Base-by-base conservation (phyloP, 2,329 filamentous ascomycete species). In the Aureobasidium uvarum region DNA sequence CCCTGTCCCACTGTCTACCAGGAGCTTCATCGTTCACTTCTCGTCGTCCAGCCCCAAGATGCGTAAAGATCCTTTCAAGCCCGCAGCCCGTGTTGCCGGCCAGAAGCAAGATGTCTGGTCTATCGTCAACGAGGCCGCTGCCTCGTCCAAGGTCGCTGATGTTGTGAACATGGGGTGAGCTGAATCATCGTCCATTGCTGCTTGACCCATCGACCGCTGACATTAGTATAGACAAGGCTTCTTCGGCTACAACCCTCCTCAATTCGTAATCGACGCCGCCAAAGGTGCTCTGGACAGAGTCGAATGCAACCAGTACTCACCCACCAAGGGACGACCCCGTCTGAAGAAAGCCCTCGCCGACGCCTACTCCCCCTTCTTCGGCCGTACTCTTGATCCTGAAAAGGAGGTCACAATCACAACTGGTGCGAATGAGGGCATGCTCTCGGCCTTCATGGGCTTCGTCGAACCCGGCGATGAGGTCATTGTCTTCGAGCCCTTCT, bases 221-320 rank as follows among this genome's bases (percentile, higher is more conserved):
- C 5, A 5, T 10, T 18, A 23, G 1, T 13, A 46, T 13, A 60
- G 56, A 60, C 86, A 89, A 76, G 86, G 86, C 64, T 92, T 92
- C 82, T 93, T 92, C 71, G 94, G 94, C 66, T 98, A 98, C 78
- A 98, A 98, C 75, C 94, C 94, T 65, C 94, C 94, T 8, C 78
- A 88, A 41, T 98, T 96, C 77, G 92, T 97, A 69, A 82, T 97
- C 69, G 85, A 96, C 71, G 95, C 95, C 48, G 95, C 95, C 60
- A 98, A 96, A 78, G 82, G 89, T 45, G 93, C 94, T 45, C 84
- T 99, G 60, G 89, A 96, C 74, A 85, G 87, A 60, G 94, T 99
- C 25, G 95, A 98, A 70, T 97, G 94, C 84, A 99, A 99, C 78
- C 95, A 99, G 82, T 99, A 99, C 83, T 94, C 92, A 25, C 95